Evolutionary conservation across 2,329 filamentous ascomycete genomes (phyloP).

Genomic region (Exophiala xenobiotica): DNA sequence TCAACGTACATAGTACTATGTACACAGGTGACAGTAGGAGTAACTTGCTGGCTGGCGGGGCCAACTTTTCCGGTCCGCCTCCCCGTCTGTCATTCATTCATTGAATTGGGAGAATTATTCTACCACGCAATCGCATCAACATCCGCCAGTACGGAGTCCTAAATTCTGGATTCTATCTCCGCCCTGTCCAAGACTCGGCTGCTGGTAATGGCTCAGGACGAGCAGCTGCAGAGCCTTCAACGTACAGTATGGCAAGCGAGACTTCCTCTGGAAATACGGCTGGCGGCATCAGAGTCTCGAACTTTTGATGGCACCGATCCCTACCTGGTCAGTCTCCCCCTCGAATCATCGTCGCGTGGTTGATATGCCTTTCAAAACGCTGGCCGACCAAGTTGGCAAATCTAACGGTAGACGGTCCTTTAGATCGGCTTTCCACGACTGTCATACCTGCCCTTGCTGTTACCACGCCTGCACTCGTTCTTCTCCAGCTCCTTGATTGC

Average conservation of each 20-base stretch:
- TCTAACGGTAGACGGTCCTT: slow-evolving; percentile 11
- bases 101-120: too few relatives aligned
- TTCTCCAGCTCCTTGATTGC: slow-evolving; percentile 60
- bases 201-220: slow-evolving; percentile 8
- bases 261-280: slow-evolving; percentile 59
- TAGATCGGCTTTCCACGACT: slow-evolving; percentile 63
- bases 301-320: slow-evolving; percentile 60
- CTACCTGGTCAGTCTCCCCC: slow-evolving; percentile 52
- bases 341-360: background rate
- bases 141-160: too few relatives aligned
- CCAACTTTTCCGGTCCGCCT: too few relatives aligned
- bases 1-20: too few relatives aligned
- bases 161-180: background rate
- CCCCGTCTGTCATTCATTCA: too few relatives aligned
- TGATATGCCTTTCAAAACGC: background rate
- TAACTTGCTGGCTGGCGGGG: too few relatives aligned
- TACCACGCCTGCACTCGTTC: slow-evolving; percentile 62
- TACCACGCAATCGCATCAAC: too few relatives aligned
- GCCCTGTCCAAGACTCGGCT: background rate
- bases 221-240: slow-evolving; percentile 23
- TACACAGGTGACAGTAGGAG: too few relatives aligned
- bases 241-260: slow-evolving; percentile 56
- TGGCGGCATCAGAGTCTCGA: slow-evolving; percentile 60
- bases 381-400: background rate
- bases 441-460: slow-evolving; percentile 67